Evolutionary conservation across 2,329 filamentous ascomycete species (phyloP).

Genomic region (Pseudovirgaria hyperparasitica): DNA sequence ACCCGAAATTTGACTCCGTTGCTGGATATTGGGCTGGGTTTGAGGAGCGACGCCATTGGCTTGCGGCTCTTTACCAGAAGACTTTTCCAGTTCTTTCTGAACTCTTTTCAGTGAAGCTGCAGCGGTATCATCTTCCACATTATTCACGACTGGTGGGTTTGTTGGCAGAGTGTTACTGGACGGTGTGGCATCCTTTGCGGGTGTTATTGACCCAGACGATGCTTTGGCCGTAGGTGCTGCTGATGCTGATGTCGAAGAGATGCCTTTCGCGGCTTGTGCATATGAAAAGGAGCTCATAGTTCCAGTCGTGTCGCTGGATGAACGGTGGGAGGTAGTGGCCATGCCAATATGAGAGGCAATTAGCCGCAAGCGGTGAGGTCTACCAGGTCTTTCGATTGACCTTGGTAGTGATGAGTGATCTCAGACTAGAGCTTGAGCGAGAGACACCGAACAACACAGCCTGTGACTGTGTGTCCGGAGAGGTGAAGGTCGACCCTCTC

Average conservation of each 20-base stretch:
- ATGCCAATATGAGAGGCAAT: too few relatives aligned
- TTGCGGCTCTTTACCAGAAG: conserved; percentile 11
- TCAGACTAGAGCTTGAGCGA: background rate
- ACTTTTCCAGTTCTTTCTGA: conserved; percentile 14
- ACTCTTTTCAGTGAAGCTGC: too few relatives aligned
- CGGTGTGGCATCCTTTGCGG: conserved; percentile 25
- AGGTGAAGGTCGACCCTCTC: too few relatives aligned
- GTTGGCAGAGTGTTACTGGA: conserved; percentile 11
- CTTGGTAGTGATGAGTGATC: background rate
- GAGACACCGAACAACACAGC: too few relatives aligned
- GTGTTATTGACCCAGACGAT: conserved; percentile 28
- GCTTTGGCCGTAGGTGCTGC: conserved; percentile 33
- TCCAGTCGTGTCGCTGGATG: conserved; percentile 12
- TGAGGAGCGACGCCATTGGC: conserved; percentile 10
- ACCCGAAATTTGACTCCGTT: conserved; percentile 12
- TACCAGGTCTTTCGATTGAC: background rate
- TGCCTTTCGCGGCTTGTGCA: conserved; percentile 85
- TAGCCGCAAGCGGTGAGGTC: too few relatives aligned
- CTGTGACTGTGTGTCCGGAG: too few relatives aligned
- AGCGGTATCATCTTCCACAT: conserved; percentile 38
- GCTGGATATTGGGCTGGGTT: conserved; percentile 7
- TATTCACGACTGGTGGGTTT: conserved; percentile 22
- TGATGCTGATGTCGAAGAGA: conserved; percentile 36
- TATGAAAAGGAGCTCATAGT: conserved; percentile 65
- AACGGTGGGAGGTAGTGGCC: conserved; percentile 12